Evolutionary conservation across 768 basidiomycete genomes (phyloP).

Genomic region (Sporobolomyces roseus): DNA sequence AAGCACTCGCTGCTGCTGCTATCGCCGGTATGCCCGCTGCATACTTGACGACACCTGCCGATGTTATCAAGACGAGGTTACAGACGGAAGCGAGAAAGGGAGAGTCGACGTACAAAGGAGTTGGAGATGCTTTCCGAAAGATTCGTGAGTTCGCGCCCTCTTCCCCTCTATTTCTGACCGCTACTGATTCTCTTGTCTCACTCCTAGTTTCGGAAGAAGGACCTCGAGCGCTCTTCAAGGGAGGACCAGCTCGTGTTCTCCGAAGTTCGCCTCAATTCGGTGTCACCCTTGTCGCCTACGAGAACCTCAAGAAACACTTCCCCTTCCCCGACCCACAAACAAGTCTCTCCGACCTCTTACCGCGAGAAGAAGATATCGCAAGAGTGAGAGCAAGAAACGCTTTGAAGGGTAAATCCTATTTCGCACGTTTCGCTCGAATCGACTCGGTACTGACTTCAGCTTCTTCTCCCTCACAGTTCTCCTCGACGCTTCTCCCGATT

Average conservation of each 20-base stretch:
- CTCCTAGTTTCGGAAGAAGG: constrained; percentile 77
- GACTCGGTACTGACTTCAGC: neutral
- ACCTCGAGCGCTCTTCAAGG: constrained; percentile 83
- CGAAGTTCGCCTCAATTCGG: constrained; percentile 77
- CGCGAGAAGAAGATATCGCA: constrained; percentile 62
- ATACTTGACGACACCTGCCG: constrained; percentile 53
- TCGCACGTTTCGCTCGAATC: neutral
- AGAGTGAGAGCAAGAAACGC: constrained; percentile 90
- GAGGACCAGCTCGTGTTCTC: constrained; percentile 78
- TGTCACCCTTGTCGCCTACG: constrained; percentile 57
- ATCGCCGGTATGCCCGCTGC: constrained; percentile 95
- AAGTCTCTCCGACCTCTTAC: constrained; percentile 42
- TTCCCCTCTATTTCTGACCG: constrained; percentile 1
- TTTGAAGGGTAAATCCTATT: constrained; percentile 60
- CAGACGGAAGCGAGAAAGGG: constrained; percentile 90
- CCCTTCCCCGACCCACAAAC: constrained; percentile 43
- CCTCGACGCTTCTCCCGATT: constrained; percentile 37
- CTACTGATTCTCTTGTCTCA: neutral
- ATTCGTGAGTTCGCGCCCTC: constrained; percentile 66
- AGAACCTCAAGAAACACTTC: constrained; percentile 61
- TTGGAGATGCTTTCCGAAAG: constrained; percentile 80
- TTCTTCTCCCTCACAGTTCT: constrained; percentile 16
- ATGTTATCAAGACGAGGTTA: constrained; percentile 94
- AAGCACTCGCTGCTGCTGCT: constrained; percentile 79
- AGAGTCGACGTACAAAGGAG: constrained; percentile 83